phyloP scores from a whole-genome alignment of 306 rosid species.

The Ormosia semicastrata region DNA sequence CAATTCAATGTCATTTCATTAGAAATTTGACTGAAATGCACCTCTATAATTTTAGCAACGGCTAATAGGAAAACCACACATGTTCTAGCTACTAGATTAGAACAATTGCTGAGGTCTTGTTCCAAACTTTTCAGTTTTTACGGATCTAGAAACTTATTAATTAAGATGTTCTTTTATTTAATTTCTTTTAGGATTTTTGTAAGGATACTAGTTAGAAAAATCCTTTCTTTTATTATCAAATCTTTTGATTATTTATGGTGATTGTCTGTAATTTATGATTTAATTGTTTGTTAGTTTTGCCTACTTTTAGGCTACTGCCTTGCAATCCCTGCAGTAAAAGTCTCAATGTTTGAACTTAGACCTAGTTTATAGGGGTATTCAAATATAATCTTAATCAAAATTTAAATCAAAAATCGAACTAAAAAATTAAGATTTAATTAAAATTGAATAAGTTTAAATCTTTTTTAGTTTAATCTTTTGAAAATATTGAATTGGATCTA shows the following conservation, averaged over 20 bases:
- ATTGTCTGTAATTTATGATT: not conserved
- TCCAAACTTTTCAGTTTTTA: not conserved
- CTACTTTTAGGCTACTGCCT: too few relatives aligned
- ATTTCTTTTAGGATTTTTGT: not conserved
- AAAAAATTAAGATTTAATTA: too few relatives aligned
- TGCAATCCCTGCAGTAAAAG: too few relatives aligned
- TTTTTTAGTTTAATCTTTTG: too few relatives aligned
- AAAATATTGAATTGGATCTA: too few relatives aligned
- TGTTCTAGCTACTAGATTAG: not conserved
- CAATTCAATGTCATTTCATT: slow-evolving; percentile 22
- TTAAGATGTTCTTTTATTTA: not conserved
- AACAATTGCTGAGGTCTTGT: not conserved
- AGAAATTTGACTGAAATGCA: not conserved
- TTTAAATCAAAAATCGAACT: too few relatives aligned
- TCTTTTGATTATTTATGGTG: not conserved
- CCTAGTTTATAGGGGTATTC: too few relatives aligned
- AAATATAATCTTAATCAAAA: too few relatives aligned
- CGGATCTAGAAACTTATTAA: not conserved
- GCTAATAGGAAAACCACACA: not conserved
- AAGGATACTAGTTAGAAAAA: too few relatives aligned
- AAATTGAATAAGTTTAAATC: too few relatives aligned
- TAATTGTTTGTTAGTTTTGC: too few relatives aligned
- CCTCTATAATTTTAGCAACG: slow-evolving; percentile 17
- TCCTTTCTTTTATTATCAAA: not conserved
- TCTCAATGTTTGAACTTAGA: too few relatives aligned